Evolutionary conservation across 148 eudicot genomes (phyloP), one percentile per base, ranked within the genome.

Genomic region (Cornus controversa): DNA sequence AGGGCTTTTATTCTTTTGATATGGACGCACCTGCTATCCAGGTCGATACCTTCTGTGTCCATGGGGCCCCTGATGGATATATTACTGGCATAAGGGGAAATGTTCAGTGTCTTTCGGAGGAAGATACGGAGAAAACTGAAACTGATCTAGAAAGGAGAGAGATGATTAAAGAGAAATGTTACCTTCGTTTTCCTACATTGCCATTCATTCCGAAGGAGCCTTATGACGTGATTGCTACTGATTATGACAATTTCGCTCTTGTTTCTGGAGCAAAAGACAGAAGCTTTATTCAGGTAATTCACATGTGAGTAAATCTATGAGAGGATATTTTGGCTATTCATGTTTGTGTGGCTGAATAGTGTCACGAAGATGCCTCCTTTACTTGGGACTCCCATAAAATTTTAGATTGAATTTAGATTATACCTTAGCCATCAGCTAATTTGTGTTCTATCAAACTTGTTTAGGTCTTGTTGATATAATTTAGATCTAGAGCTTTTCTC

Each of bases 151-250:
- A 95, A 82, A 89, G 78, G 83, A 81, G 29, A 80, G 94, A 85
- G 81, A 93, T 89, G 93, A 91, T 96, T 67, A 91, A 66, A 87
- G 92, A 77, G 79, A 95, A 95, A 81, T 95, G 99, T 76, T 95
- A 79, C 76, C 94, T 95, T 66, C 90, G 99, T n/a, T 95, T 95
- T 82, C 99, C 99, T 73, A 90, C 99, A n/a, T 67, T 95, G 76
- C 99, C 99, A 10, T 93, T 95, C 75, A 93, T 95, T 29, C 97
- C 99, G 0, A 95, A 95, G 85, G 88, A 84, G 81, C 97, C 99
- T 47, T 95, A 95, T 82, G 99, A 95, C 77, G 99, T 93, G 24
- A 89, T 95, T 76, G 97, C 90, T 1, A 96, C 98, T 20, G 99
- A 95, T 87, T 93, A 95, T 72, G 94, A 90, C 77, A 86, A 91